phyloP scores from a whole-genome alignment of 1,139 yeast species.

The Lodderomyces theae region DNA sequence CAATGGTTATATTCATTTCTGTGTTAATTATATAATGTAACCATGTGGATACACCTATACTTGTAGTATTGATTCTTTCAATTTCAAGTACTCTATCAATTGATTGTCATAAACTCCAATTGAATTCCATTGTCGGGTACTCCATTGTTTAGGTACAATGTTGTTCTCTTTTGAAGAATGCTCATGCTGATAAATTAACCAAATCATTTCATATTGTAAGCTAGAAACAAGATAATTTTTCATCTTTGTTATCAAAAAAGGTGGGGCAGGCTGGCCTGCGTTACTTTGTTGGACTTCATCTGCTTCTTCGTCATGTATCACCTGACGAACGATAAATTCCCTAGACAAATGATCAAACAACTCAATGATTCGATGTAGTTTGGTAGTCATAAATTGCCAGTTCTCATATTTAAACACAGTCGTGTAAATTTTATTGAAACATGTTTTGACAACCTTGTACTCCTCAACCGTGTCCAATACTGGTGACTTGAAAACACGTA shows the following conservation, averaged over 20 bases:
- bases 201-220: conserved; percentile 40
- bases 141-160: not conserved
- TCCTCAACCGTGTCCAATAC: conserved; percentile 29
- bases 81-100: conserved; percentile 21
- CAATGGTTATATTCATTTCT: too few species aligned
- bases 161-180: not conserved
- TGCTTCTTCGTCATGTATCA: conserved; percentile 2
- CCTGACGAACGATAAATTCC: conserved; percentile 11
- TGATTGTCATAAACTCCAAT: conserved; percentile 16
- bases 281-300: not conserved
- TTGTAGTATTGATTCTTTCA: conserved; percentile 16
- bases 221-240: conserved; percentile 39
- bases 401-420: conserved; percentile 20
- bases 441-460: conserved; percentile 28
- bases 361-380: conserved; percentile 28
- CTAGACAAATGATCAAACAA: conserved; percentile 26
- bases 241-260: conserved; percentile 36
- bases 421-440: conserved; percentile 28
- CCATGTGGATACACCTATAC: not conserved
- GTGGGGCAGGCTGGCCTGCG: too few species aligned
- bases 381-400: conserved; percentile 28
- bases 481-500: conserved; percentile 39
- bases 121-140: conserved; percentile 24
- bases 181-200: conserved; percentile 33
- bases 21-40: too few species aligned